Conservation (phyloP, 805 yeast species). For the Torulaspora franciscae region DNA sequence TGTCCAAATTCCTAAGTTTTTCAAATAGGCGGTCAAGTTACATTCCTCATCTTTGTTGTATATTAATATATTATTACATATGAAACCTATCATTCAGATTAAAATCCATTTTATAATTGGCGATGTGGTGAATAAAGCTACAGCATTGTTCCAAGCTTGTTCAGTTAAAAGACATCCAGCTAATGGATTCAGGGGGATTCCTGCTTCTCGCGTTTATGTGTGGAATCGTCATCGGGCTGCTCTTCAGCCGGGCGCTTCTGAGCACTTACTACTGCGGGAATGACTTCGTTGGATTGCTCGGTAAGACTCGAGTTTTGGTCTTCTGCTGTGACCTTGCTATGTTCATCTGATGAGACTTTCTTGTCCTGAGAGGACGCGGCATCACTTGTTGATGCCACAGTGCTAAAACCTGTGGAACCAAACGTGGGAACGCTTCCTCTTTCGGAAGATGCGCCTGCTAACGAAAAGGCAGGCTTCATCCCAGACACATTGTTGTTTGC, state of each 20-base stretch:
- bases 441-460: conserved; percentile 5
- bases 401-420: not conserved
- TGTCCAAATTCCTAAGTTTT: conserved; percentile 8
- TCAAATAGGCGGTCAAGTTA: not conserved
- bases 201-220: conserved; percentile 7
- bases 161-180: too few species aligned
- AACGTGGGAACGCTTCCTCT: not conserved
- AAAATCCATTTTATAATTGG: too few species aligned
- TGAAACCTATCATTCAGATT: not conserved
- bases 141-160: too few species aligned
- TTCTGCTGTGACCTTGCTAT: not conserved
- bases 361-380: not conserved
- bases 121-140: too few species aligned
- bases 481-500: conserved; percentile 5
- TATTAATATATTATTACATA: not conserved
- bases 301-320: not conserved
- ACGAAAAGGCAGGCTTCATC: conserved; percentile 16
- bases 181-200: not conserved
- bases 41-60: not conserved
- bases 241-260: conserved; percentile 16
- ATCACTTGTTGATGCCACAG: not conserved
- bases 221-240: conserved; percentile 3
- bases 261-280: conserved; percentile 3
- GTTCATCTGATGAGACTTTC: not conserved
- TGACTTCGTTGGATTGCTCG: not conserved